These are phyloP conservation scores for Rhizopogon salebrosus DNA, from an alignment of 768 basidiomycete species.

Conservation along the genomic window DNA sequence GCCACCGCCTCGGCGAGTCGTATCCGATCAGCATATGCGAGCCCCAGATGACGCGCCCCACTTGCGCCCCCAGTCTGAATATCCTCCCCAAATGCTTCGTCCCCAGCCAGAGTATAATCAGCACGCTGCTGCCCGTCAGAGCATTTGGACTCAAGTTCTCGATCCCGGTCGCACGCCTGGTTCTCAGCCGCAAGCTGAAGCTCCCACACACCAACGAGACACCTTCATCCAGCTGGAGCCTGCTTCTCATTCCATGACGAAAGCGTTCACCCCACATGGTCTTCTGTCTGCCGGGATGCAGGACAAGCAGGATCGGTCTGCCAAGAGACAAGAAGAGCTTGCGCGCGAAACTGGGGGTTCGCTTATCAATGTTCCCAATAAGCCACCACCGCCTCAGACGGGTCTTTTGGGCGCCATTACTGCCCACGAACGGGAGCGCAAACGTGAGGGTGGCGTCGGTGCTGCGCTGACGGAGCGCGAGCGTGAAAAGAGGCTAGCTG, in stretches of 20 bases:
- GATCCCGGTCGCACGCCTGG: conserved; percentile 57
- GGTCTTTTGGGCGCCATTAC: conserved; percentile 95
- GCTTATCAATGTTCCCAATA: conserved; percentile 91
- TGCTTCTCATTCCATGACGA: conserved; percentile 71
- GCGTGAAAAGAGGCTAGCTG: conserved; percentile 85
- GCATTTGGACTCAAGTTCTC: conserved; percentile 86
- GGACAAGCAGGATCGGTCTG: conserved; percentile 93
- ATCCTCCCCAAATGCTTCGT: conserved; percentile 50
- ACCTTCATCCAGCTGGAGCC: conserved; percentile 76
- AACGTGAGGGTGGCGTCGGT: conserved; percentile 92
- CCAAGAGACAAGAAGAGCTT: conserved; percentile 90
- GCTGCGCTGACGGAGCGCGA: conserved; percentile 94
- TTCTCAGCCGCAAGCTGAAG: conserved; percentile 31
- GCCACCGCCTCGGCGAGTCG: conserved; percentile 41
- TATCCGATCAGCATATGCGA: conserved; percentile 51
- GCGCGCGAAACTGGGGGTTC: conserved; percentile 90
- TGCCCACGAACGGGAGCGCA: conserved; percentile 89
- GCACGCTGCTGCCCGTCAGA: conserved; percentile 55
- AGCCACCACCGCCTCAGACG: conserved; percentile 91
- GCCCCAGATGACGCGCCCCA: conserved; percentile 55
- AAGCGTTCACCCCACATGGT: conserved; percentile 93
- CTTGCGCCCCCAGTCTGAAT: conserved; percentile 46
- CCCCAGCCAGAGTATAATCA: conserved; percentile 52
- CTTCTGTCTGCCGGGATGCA: conserved; percentile 92
- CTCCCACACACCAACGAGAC: conserved; percentile 31